Conservation (phyloP, 257 asterid species). For the Solanum appendiculatum region DNA sequence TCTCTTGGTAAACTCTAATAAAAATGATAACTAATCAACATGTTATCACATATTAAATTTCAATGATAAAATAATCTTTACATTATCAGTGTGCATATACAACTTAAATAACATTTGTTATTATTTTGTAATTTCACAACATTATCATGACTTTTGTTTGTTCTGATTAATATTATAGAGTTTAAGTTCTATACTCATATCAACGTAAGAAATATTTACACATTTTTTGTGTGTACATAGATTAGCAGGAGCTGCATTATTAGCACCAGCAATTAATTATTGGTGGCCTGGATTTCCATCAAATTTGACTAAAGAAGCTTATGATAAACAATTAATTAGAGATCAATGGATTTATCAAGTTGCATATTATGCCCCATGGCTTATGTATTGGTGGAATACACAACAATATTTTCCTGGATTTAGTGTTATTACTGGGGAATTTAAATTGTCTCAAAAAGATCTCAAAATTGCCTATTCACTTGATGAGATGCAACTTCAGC, state of each 20-base stretch:
- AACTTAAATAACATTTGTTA: background rate
- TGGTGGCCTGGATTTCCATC: conserved; percentile 76
- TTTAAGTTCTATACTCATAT: background rate
- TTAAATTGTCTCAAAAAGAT: conserved; percentile 42
- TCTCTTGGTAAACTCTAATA: background rate
- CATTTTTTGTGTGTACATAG: conserved; percentile 4
- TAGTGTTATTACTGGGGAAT: conserved; percentile 40
- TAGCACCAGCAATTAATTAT: conserved; percentile 63
- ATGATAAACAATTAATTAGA: conserved; percentile 23
- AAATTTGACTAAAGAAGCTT: conserved; percentile 38
- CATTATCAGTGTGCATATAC: too few relatives aligned
- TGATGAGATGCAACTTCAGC: background rate
- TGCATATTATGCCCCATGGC: conserved; percentile 59
- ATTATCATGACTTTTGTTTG: too few relatives aligned
- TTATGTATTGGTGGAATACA: conserved; percentile 75
- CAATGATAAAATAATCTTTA: background rate
- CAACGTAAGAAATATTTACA: too few relatives aligned
- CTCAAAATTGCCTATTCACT: conserved; percentile 22
- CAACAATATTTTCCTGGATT: conserved; percentile 57
- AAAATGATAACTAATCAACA: background rate
- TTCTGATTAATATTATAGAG: too few relatives aligned
- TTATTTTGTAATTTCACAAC: background rate
- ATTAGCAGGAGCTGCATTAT: conserved; percentile 53
- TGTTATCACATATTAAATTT: too few relatives aligned
- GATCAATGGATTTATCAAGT: conserved; percentile 73